Base-by-base conservation (phyloP, 2,329 filamentous ascomycete genomes). In the Trichophyton mentagrophytes region DNA sequence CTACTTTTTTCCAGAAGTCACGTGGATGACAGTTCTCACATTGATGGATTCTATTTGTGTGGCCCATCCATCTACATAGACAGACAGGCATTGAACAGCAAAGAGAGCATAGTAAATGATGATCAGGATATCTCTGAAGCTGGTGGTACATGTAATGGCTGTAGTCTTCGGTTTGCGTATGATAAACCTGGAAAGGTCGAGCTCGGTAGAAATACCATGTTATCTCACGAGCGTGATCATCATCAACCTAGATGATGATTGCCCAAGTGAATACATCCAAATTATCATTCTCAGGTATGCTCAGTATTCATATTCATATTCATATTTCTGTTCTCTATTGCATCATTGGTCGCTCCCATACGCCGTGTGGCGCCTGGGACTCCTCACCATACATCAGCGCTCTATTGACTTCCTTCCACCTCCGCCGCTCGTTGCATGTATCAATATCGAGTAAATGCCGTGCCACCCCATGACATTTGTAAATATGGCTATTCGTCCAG, bases 1-100 rank as follows among this genome's bases (percentile, higher is more conserved):
- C 40, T 57, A 40, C 33, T 38, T 57, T 57, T 57, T 57, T 57
- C 55, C 55, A 17, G 13, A 9, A 42, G 38, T 57, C 33, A 57
- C 33, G 55, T 57, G 30, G 55, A 22, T 8, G 30, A 5, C 55
- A 40, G 9, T 38, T 13, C 3, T 38, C 33, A 38, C 33, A 38
- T 38, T 0, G 6, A 30, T 7, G 27, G 27, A 30, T 30, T 30
- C 27, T 30, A 30, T 30, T 30, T 30, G 27, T 30, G 27, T 30
- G 27, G 27, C n/a, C 27, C 27, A 30, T 38, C 33, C 33, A 38
- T 9, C 33, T 9, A 38, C 9, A 38, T 38, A 38, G 33, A 38
- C 9, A 13, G 33, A 38, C 33, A 38, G 33, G 11, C 33, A 38
- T 38, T 38, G 33, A 7, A 38, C 33, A 38, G 33, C 11, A 38